Conservation (phyloP, 306 rosid genomes). For the Datisca glomerata region DNA sequence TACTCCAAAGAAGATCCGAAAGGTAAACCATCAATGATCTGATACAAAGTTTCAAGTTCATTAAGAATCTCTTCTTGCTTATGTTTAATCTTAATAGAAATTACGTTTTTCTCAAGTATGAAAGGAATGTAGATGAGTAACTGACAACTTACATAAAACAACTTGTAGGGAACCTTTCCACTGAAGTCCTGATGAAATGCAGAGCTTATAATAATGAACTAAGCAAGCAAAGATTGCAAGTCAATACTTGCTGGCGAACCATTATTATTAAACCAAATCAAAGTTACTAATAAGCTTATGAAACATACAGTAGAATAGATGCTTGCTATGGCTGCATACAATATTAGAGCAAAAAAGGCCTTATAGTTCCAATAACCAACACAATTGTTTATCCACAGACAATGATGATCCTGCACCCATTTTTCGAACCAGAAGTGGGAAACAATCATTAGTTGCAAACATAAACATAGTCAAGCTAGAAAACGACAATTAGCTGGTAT, state of each 20-base stretch:
- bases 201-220: slow-evolving; percentile 23
- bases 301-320: slow-evolving; percentile 51
- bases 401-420: slow-evolving; percentile 82
- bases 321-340: slow-evolving; percentile 44
- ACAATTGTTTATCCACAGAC: slow-evolving; percentile 83
- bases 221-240: slow-evolving; percentile 5
- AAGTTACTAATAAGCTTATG: slow-evolving; percentile 8
- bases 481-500: not conserved
- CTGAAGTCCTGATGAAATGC: slow-evolving; percentile 39
- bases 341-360: slow-evolving; percentile 48
- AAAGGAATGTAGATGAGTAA: slow-evolving; percentile 2
- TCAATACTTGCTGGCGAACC: not conserved
- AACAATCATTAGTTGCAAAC: not conserved
- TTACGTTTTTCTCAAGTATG: too few relatives aligned
- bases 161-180: slow-evolving; percentile 24
- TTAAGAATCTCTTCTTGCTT: too few relatives aligned
- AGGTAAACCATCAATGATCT: too few relatives aligned
- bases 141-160: slow-evolving; percentile 52
- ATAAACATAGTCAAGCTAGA: slow-evolving; percentile 6
- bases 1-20: too few relatives aligned
- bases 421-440: slow-evolving; percentile 11
- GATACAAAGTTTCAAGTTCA: too few relatives aligned
- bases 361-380: slow-evolving; percentile 90
- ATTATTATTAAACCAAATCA: not conserved
- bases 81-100: too few relatives aligned